Evolutionary conservation across 768 basidiomycete species (phyloP), one percentile per base, ranked within the genome.

Genomic region (Trametes maxima): DNA sequence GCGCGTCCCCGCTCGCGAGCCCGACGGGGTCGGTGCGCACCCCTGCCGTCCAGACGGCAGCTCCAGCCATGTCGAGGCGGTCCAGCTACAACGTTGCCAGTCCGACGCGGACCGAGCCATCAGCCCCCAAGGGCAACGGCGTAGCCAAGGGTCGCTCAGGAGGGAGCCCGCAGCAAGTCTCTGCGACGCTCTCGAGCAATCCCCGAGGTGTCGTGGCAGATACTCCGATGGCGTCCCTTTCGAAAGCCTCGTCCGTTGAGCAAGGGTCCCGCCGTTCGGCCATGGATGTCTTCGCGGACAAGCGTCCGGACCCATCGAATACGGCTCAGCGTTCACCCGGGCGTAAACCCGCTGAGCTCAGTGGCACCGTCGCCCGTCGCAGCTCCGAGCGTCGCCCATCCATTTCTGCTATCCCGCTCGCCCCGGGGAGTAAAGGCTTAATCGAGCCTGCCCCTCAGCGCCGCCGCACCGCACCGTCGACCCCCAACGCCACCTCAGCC

Each of bases 271-370:
- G 85, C 54, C 85, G 84, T 39, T 80, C 83, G 65, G 76, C 76
- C 17, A 78, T 74, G 36, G 68, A 70, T 17, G 57, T 19, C 59
- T 67, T 72, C 75, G 65, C 72, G 47, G 86, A 88, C 47, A 83
- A 78, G 63, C 80, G 77, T 19, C 76, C 82, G 24, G 82, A 85
- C 33, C 84, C 83, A 8, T 76, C 82, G 1, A 82, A 85, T 64
- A 69, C 70, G n/a, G 79, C 86, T 6, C 69, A 68, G 60, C 49
- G 69, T 33, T 87, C 88, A 12, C 86, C 89, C 0, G 79, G 77
- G 64, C 84, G 85, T 21, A 88, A 83, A 73, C 75, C 80, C 53
- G 63, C 80, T 40, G 88, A 90, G 59, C 75, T 88, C 37, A 85
- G 84, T 13, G 73, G 74, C 19, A 73, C 80, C 22, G 60, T 77